phyloP scores from a whole-genome alignment of 2,329 filamentous ascomycete species.

The Ceratocystis lukuohia region DNA sequence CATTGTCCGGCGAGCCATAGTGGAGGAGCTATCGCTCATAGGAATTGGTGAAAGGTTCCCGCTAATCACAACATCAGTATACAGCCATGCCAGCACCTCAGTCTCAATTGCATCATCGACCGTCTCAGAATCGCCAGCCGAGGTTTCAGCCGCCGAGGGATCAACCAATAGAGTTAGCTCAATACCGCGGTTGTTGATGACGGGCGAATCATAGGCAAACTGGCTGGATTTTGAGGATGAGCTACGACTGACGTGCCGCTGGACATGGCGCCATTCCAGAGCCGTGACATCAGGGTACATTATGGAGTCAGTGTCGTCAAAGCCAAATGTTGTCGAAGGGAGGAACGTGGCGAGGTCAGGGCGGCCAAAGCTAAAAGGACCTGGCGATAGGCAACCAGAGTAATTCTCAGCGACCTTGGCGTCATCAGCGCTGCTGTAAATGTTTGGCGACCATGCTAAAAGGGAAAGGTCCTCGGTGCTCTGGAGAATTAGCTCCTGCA shows the following conservation, averaged over 20 bases:
- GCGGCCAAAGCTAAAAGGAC: conserved; percentile 16
- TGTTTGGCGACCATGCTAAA: conserved; percentile 24
- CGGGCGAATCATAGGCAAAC: conserved; percentile 18
- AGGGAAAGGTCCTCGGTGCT: conserved; percentile 27
- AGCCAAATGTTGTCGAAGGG: conserved; percentile 19
- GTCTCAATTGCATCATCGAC: conserved; percentile 13
- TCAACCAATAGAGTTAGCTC: conserved; percentile 20
- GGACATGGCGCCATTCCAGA: conserved; percentile 18
- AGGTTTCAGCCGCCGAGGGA: conserved; percentile 10
- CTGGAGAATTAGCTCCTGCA: conserved; percentile 28
- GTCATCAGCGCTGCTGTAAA: conserved; percentile 1
- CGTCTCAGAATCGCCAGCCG: background rate
- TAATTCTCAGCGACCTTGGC: background rate
- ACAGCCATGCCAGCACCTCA: conserved; percentile 21
- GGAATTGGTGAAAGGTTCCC: conserved; percentile 12
- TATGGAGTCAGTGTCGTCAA: conserved; percentile 21
- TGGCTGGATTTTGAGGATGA: conserved; percentile 16
- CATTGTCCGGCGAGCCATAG: conserved; percentile 13
- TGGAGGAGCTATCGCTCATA: conserved; percentile 6
- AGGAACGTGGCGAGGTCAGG: conserved; percentile 19
- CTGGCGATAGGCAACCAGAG: conserved; percentile 16
- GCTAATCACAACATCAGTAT: conserved; percentile 19
- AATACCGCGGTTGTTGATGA: conserved; percentile 19
- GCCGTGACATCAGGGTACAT: conserved; percentile 19
- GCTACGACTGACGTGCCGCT: conserved; percentile 18